A percentile compares a stretch with the other conserved stretches of the same genome.
Evolutionary conservation across 2,329 filamentous ascomycete genomes (phyloP).

Genomic region (Cryphonectria parasitica): DNA sequence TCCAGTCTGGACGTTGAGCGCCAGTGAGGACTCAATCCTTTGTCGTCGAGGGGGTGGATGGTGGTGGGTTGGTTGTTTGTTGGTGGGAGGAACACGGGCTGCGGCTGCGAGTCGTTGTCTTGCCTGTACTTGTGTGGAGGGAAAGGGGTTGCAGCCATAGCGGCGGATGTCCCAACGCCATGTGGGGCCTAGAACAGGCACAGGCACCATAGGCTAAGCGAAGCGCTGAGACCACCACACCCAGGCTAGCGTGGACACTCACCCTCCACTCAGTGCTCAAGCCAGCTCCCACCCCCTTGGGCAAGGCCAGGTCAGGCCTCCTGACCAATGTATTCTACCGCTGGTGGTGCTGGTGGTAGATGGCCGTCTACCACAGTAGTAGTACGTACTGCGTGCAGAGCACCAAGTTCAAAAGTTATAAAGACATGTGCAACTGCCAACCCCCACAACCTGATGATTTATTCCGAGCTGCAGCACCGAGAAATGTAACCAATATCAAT

Average conservation of each 20-base stretch:
- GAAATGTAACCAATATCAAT: neutral
- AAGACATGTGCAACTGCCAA: neutral
- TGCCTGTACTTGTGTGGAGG: neutral
- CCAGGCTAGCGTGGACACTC: neutral
- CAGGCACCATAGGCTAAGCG: neutral
- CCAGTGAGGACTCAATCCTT: neutral
- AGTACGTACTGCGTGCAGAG: neutral
- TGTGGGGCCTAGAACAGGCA: slow-evolving; percentile 10
- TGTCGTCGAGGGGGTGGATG: neutral
- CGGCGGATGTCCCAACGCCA: slow-evolving; percentile 10
- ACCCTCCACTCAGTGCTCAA: neutral
- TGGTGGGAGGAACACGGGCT: neutral
- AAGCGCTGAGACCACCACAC: slow-evolving; percentile 1
- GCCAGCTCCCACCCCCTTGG: neutral
- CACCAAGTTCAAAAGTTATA: neutral
- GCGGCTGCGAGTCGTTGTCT: neutral
- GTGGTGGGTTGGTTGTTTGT: neutral
- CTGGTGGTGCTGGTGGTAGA: no score
- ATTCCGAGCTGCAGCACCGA: neutral
- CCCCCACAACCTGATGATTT: neutral
- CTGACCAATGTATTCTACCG: neutral
- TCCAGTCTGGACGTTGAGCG: neutral
- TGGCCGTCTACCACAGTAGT: no score
- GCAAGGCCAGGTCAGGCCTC: neutral
- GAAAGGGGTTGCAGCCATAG: slow-evolving; percentile 17